These are phyloP conservation scores for Citrus hindsii DNA, from an alignment of 345 rosid species.

Conservation along the genomic window DNA sequence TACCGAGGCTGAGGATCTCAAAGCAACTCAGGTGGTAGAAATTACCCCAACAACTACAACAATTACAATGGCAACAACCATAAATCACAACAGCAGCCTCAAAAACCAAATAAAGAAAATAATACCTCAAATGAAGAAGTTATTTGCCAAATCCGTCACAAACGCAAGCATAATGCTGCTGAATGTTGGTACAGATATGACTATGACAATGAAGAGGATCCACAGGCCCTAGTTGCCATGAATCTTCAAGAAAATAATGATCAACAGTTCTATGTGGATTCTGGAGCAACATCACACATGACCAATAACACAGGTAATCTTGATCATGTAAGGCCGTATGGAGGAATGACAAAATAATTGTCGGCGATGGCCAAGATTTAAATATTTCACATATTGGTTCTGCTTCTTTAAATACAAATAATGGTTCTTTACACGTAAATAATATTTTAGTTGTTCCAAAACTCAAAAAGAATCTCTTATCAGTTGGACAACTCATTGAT, in stretches of 20 bases:
- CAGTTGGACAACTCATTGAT: background rate
- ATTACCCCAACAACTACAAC: too few relatives aligned
- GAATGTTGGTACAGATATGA: background rate
- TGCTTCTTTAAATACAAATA: background rate
- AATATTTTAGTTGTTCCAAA: background rate
- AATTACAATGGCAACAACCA: too few relatives aligned
- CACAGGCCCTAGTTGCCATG: background rate
- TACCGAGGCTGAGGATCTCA: too few relatives aligned
- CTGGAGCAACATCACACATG: background rate
- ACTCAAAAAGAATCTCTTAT: background rate
- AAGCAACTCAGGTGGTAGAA: too few relatives aligned
- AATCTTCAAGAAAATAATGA: background rate
- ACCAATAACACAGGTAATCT: background rate
- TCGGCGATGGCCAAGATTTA: background rate
- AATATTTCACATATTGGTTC: background rate
- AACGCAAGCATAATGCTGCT: too few relatives aligned
- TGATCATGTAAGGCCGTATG: background rate
- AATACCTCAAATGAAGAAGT: too few relatives aligned
- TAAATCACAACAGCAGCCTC: too few relatives aligned
- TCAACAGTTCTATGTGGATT: background rate
- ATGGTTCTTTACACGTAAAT: background rate
- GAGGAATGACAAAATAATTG: background rate
- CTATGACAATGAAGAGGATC: background rate
- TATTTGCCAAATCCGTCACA: too few relatives aligned
- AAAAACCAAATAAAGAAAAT: too few relatives aligned